phyloP scores from a whole-genome alignment of 768 basidiomycete genomes.

The Kwoniella dendrophila region DNA sequence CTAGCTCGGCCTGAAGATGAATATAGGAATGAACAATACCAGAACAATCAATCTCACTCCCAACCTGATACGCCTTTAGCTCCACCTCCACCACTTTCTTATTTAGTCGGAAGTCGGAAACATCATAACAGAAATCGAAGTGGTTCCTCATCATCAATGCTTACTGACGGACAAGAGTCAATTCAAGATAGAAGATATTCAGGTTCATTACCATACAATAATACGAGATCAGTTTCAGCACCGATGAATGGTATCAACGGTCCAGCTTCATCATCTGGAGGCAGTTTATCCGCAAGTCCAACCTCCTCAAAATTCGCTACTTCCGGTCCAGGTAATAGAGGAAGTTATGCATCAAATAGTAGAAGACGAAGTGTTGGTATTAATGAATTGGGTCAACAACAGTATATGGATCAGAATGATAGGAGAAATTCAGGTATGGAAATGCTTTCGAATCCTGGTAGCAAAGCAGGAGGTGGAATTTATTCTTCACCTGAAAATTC shows the following conservation, averaged over 20 bases:
- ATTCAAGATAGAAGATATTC: slow-evolving; percentile 7
- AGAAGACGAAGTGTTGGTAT: slow-evolving; percentile 11
- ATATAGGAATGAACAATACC: slow-evolving; percentile 17
- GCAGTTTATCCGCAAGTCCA: slow-evolving; percentile 46
- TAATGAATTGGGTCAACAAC: slow-evolving; percentile 11
- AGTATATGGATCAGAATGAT: not conserved
- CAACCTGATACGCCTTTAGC: slow-evolving; percentile 64
- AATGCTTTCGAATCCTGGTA: slow-evolving; percentile 7
- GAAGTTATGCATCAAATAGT: slow-evolving; percentile 30
- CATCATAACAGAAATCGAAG: slow-evolving; percentile 37
- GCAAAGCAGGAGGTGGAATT: slow-evolving; percentile 3
- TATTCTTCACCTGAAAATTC: slow-evolving; percentile 13
- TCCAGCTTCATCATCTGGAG: slow-evolving; percentile 31
- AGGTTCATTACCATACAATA: slow-evolving; percentile 21
- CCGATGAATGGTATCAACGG: slow-evolving; percentile 37
- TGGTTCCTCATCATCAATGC: slow-evolving; percentile 38
- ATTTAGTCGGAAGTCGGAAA: slow-evolving; percentile 64
- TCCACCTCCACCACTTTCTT: slow-evolving; percentile 88
- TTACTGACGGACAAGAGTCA: slow-evolving; percentile 29
- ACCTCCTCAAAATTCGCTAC: slow-evolving; percentile 44
- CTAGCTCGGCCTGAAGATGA: slow-evolving; percentile 9
- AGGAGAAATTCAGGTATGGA: slow-evolving; percentile 23
- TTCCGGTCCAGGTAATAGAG: slow-evolving; percentile 23
- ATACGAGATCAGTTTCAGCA: slow-evolving; percentile 48
- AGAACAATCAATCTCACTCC: too few species aligned